A percentile compares a stretch with the other conserved stretches of the same genome.
These are phyloP conservation scores for Fusarium odoratissimum DNA, from an alignment of 2,329 filamentous ascomycete species.

Conservation along the genomic window DNA sequence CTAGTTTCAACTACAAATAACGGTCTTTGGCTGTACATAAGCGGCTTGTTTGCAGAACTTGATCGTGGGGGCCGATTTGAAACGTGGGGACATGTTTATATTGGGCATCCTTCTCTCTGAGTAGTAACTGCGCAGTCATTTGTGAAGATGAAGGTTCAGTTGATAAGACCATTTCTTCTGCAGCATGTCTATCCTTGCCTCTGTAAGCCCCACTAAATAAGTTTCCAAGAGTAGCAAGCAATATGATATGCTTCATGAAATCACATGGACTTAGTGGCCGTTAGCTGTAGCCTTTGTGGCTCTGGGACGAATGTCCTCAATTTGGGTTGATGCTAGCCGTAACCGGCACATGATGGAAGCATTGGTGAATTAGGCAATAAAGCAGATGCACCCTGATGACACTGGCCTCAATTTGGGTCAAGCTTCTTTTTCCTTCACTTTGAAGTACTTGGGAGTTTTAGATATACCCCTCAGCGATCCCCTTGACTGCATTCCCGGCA, in stretches of 20 bases:
- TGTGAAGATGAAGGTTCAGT: background rate
- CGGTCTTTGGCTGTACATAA: fast-evolving
- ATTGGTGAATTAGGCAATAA: background rate
- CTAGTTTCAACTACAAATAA: background rate
- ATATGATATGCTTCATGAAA: background rate
- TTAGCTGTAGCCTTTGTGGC: fast-evolving
- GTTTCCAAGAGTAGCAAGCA: background rate
- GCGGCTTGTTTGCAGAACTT: fast-evolving
- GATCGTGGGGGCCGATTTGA: fast-evolving
- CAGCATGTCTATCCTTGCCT: fast-evolving
- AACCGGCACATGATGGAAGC: background rate
- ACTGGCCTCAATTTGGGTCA: background rate
- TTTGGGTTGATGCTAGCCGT: background rate
- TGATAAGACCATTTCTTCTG: background rate
- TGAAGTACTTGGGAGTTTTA: background rate
- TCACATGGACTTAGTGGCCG: background rate
- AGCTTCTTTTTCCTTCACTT: background rate
- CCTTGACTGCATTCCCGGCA: background rate
- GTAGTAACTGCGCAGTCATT: no score
- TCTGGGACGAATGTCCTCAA: background rate
- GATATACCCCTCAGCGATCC: background rate
- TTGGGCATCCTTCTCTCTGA: background rate
- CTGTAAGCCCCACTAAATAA: fast-evolving
- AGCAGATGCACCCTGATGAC: fast-evolving
- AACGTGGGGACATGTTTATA: background rate